Base-by-base conservation (phyloP, 805 yeast species). In the Torulaspora indica region DNA sequence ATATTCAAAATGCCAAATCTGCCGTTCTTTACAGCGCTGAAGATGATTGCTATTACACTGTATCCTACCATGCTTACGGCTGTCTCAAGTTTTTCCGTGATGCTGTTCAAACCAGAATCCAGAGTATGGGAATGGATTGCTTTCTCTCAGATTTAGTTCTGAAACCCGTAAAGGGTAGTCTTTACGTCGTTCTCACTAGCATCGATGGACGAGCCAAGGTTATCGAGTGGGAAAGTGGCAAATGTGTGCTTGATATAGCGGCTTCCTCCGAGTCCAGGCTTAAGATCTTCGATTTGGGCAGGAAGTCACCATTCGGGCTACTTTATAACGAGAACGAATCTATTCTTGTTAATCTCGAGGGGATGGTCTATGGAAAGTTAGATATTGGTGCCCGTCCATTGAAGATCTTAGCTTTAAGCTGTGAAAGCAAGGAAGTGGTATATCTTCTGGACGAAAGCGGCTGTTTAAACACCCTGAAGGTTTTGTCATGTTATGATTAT, bases 121-220 rank as follows among this genome's bases (percentile, higher is more conserved):
- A 37, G 8, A 14, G 6, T 7, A 18, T 43, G 17, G 43, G 30
- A 4, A 20, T 23, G n/a, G 43, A 29, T 33, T 43, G 34, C 15
- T 35, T 33, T 22, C 38, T 43, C 13, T 27, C 45, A 7, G 47
- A 27, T 20, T n/a, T 47, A 12, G 8, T 38, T 13, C 13, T 43
- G 4, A 42, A 43, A 30, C 8, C 22, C 10, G 17, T 38, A 18
- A 13, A 22, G 17, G 20, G 15, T 17, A 13, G 12, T 9, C 17
- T 35, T 14, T 35, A 23, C 17, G 23, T 36, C 3, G 31, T 43
- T 15, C 43, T 25, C 14, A 41, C 46, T 13, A 43, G 47, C 24
- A 24, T 25, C 24, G 47, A 47, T 40, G 47, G 47, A 10, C 42
- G 34, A 22, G 28, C 38, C 8, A 34, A 35, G 20, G 33, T 47